Evolutionary conservation across 2,329 filamentous ascomycete genomes (phyloP), one percentile per base, ranked within the genome.

Genomic region (Ceratocystis albifundus): DNA sequence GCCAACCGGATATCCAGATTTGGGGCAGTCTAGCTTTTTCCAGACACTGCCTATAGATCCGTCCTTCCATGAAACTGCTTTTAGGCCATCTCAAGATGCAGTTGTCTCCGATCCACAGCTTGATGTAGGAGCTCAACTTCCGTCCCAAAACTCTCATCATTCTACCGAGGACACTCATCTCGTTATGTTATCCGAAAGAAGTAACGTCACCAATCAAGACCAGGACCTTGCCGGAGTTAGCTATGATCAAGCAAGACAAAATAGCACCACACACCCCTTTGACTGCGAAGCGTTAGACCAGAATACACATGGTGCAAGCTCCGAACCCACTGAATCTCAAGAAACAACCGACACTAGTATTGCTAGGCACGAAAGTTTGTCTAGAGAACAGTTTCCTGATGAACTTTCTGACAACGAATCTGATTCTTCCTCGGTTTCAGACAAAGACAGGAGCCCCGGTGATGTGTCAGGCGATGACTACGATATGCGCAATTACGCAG

Each of bases 381-480:
- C n/a, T 53, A 22, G 15, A 57, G 53, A 57, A 6, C 12, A 32
- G 25, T 15, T 30, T 30, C 2, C 30, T 6, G 10, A 32, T 8
- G 57, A 61, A 22, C 30, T 20, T 17, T 64, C 62, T 1, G 46
- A 53, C 46, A n/a, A 57, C n/a, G 22, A 55, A 36, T 25, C 28
- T 30, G 53, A 57, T 17, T 57, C 53, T 17, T 36, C 48, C 15
- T 64, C 62, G 41, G 46, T 15, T 55, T 64, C 62, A 2, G 62
- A 55, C n/a, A 32, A 74, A 7, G 74, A 75, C 55, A 71, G 72
- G 25, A 66, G 69, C 0, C 67, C 67, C 3, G 65, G 62, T 32
- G 66, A 72, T 46, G 71, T 68, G 12, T 70, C 69, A 22, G 70
- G 70, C 8, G 69, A 70, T n/a, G 69, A 72, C 6, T 70, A 74